Base-by-base conservation (phyloP, 805 yeast species). In the Myxozyma geophila region DNA sequence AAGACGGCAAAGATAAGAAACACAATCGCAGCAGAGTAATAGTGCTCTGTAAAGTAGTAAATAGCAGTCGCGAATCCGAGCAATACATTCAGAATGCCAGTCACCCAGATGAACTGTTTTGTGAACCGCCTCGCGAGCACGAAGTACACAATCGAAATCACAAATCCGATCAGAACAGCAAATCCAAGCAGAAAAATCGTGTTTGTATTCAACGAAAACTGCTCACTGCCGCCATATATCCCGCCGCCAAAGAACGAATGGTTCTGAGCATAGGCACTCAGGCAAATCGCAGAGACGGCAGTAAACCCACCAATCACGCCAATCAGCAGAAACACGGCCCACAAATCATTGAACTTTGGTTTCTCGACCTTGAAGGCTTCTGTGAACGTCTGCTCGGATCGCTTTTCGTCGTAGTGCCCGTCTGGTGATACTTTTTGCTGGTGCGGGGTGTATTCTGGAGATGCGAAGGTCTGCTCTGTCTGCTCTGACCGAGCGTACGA, bases 21-120 rank as follows among this genome's bases (percentile, higher is more conserved):
- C 43, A 87, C 91, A 64, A 89, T 79, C 1, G 91, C 97, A 0
- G 96, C 93, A 4, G 93, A 86, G 79, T 87, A 90, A 75, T 89
- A 88, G 39, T 80, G 78, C 68, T 82, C 80, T 0, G 81, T 86
- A 70, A 92, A 81, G 72, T 88, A 89, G 75, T 84, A 87, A 69
- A 92, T 86, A 5, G 91, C 84, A 6, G 96, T 86, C 17, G 89
- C 96, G 35, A 90, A 70, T 2, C 93, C 90, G 62, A 89, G 75
- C 1, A 85, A 70, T 12, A 90, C 80, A 72, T 90, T 90, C 54
- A 87, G 76, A 39, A 89, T 79, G 67, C 91, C 82, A 1, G 96
- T 89, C 33, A 85, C 75, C 59, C 82, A 81, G 69, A 91, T 89
- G 74, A 91, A 91, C 59, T 81, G 77, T 57, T 81, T 78, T 8